A percentile compares a stretch with the other conserved stretches of the same genome.
These are phyloP conservation scores for Ophiocytium majus DNA, from an alignment of 352 stramenopile species.

Conservation along the genomic window DNA sequence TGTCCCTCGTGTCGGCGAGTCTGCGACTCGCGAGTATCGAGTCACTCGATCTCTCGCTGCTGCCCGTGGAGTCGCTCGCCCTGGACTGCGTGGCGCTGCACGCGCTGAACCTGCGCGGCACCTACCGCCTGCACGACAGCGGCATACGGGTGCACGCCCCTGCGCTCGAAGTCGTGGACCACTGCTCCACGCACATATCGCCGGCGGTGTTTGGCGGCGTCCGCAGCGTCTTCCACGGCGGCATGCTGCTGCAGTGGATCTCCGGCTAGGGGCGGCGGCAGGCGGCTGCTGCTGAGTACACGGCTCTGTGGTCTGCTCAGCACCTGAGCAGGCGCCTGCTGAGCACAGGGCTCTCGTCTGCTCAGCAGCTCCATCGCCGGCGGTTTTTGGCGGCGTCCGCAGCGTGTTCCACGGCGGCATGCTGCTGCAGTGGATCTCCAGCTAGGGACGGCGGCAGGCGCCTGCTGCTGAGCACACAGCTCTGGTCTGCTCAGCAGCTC, in stretches of 20 bases:
- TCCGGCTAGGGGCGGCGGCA: neutral
- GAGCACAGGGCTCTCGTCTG: too few species aligned
- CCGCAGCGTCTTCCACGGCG: neutral
- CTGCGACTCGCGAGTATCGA: neutral
- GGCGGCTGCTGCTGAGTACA: too few species aligned
- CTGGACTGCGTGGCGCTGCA: conserved; percentile 38
- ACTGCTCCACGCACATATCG: neutral
- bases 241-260: conserved; percentile 12
- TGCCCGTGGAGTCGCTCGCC: conserved; percentile 34
- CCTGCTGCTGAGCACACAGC: too few species aligned
- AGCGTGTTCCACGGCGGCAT: neutral
- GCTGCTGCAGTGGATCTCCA: neutral
- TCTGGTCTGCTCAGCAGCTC: too few species aligned
- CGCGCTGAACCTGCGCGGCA: conserved; percentile 44
- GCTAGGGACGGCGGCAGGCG: neutral
- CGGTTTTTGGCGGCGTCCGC: neutral
- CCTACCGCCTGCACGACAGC: conserved; percentile 29
- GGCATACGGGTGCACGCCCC: neutral
- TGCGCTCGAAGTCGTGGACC: neutral
- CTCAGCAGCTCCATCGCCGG: neutral
- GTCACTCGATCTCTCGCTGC: conserved; percentile 46
- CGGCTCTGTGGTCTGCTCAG: too few species aligned
- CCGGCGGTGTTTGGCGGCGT: neutral
- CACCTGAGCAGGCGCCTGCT: too few species aligned
- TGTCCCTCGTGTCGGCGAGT: neutral